Evolutionary conservation across 2,329 filamentous ascomycete genomes (phyloP).

Genomic region (Colletotrichum acutatum): DNA sequence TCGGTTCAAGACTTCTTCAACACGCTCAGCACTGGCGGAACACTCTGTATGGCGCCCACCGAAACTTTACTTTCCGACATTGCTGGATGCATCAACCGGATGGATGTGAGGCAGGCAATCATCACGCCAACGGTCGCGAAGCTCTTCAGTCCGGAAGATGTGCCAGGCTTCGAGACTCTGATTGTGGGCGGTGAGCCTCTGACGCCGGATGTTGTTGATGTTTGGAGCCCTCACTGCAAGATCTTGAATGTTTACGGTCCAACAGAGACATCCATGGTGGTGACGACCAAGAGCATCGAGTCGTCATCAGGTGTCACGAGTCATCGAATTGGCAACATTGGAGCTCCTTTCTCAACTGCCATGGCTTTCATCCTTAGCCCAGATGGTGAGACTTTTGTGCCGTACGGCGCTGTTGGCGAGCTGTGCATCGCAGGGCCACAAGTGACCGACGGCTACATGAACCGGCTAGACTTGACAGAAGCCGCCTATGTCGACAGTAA

Average conservation of each 20-base stretch:
- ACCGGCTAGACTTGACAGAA: slow-evolving; percentile 26
- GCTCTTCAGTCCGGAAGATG: slow-evolving; percentile 33
- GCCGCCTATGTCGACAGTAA: slow-evolving; percentile 23
- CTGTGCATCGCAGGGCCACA: slow-evolving; percentile 38
- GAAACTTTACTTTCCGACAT: slow-evolving; percentile 11
- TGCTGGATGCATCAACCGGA: background rate
- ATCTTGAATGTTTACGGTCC: slow-evolving; percentile 39
- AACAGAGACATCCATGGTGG: slow-evolving; percentile 34
- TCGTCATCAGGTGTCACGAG: background rate
- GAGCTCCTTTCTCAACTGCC: slow-evolving; percentile 6
- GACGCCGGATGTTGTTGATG: slow-evolving; percentile 14
- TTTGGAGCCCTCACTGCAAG: slow-evolving; percentile 21
- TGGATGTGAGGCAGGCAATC: slow-evolving; percentile 22
- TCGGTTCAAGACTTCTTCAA: slow-evolving; percentile 22
- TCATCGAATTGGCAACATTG: slow-evolving; percentile 1
- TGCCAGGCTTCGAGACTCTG: slow-evolving; percentile 31
- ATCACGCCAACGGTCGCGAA: slow-evolving; percentile 37
- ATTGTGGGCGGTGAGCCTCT: slow-evolving; percentile 30
- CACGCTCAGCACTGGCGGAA: slow-evolving; percentile 18
- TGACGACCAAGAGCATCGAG: slow-evolving; percentile 22
- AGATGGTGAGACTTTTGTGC: slow-evolving; percentile 16
- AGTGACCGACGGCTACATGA: slow-evolving; percentile 37
- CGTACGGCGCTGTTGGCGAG: slow-evolving; percentile 37
- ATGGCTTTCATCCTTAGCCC: slow-evolving; percentile 7
- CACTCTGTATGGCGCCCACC: slow-evolving; percentile 19